Conservation (phyloP, 176 grass and related monocot genomes). For the Triticum urartu region DNA sequence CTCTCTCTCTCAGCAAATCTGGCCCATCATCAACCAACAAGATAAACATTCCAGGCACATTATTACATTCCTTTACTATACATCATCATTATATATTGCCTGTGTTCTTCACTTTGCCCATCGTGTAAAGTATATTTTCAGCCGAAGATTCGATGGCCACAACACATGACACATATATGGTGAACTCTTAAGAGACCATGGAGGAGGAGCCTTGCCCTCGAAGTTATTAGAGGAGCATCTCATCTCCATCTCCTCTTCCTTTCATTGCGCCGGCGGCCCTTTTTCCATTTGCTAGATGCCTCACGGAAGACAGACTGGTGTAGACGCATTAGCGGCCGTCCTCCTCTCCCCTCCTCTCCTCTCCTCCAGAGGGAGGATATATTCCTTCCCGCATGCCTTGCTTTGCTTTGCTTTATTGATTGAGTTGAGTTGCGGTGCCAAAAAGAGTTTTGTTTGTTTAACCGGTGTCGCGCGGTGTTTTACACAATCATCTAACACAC, state of each 20-base stretch:
- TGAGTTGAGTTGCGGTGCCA: neutral
- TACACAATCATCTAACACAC: slow-evolving; percentile 2
- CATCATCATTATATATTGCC: neutral
- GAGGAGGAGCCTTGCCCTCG: slow-evolving; percentile 37
- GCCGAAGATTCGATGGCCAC: slow-evolving; percentile 27
- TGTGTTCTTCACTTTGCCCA: slow-evolving; percentile 32
- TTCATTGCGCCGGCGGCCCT: neutral
- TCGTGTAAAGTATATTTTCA: slow-evolving; percentile 35
- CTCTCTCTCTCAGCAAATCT: neutral
- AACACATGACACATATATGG: neutral
- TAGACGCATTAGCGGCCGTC: slow-evolving; percentile 38
- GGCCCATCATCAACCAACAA: neutral
- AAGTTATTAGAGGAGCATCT: slow-evolving; percentile 51
- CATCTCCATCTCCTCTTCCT: neutral
- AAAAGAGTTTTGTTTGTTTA: neutral
- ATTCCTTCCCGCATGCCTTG: neutral
- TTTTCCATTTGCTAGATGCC: slow-evolving; percentile 50
- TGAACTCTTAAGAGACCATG: neutral
- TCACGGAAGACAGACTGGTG: slow-evolving; percentile 41
- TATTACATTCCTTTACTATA: neutral
- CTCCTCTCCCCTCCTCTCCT: neutral
- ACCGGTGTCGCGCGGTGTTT: neutral
- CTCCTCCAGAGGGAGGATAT: neutral
- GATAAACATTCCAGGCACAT: slow-evolving; percentile 34
- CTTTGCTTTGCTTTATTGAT: neutral